These are phyloP conservation scores for Metarhizium rileyi DNA, from an alignment of 2,329 filamentous ascomycete genomes.

Conservation along the genomic window DNA sequence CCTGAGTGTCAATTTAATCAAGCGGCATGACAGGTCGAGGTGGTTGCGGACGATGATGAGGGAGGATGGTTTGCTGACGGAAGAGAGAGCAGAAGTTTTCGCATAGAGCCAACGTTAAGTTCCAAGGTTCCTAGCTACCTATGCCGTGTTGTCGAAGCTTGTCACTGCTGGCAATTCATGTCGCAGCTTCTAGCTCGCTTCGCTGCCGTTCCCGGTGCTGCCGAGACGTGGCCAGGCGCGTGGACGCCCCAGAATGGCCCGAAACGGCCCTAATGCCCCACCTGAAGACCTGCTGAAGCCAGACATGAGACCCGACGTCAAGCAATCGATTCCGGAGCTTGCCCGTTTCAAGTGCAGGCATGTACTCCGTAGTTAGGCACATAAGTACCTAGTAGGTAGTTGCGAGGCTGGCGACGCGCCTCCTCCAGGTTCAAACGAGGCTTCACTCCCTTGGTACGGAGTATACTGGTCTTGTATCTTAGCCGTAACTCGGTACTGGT, in stretches of 20 bases:
- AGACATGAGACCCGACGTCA: too few species aligned
- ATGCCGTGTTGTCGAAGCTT: neutral
- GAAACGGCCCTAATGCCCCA: neutral
- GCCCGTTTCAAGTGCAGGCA: too few species aligned
- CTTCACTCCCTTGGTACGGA: too few species aligned
- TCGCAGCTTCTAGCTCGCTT: neutral
- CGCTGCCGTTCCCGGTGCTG: neutral
- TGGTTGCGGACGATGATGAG: neutral
- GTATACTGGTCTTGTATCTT: too few species aligned
- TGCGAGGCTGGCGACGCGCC: too few species aligned
- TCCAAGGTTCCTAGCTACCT: neutral
- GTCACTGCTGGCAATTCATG: neutral
- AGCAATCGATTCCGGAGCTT: too few species aligned
- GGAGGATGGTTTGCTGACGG: neutral
- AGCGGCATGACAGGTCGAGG: slow-evolving; percentile 1
- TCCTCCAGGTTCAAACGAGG: too few species aligned
- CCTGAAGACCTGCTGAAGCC: too few species aligned
- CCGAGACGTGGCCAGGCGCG: neutral
- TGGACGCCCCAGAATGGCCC: neutral
- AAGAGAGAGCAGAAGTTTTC: neutral
- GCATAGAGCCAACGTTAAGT: neutral
- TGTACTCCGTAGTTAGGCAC: too few species aligned
- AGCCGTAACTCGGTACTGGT: too few species aligned
- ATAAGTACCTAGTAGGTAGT: too few species aligned
- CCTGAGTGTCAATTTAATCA: neutral